A percentile compares a stretch with the other conserved stretches of the same genome.
These are phyloP conservation scores for Naganishia friedmannii DNA, from an alignment of 768 basidiomycete species.

Conservation along the genomic window DNA sequence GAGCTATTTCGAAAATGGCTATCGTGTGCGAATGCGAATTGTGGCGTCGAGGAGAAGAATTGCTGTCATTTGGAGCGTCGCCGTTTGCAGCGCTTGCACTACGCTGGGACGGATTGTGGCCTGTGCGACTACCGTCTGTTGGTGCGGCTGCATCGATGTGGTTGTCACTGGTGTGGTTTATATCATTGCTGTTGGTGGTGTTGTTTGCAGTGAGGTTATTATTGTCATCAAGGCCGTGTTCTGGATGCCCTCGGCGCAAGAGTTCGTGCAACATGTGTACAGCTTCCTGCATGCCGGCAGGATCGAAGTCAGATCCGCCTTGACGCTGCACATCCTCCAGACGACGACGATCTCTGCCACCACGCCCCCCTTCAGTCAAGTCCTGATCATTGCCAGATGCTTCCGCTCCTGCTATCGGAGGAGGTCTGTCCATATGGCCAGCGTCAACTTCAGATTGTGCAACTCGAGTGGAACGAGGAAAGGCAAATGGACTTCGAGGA, in stretches of 20 bases:
- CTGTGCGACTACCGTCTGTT: not conserved
- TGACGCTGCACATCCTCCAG: not conserved
- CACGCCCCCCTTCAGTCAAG: not conserved
- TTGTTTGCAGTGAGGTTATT: too few relatives aligned
- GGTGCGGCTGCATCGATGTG: not conserved
- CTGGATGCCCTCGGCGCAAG: not conserved
- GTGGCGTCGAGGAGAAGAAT: not conserved
- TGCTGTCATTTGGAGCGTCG: not conserved
- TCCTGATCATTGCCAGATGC: too few relatives aligned
- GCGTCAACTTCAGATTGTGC: not conserved
- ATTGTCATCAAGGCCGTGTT: not conserved
- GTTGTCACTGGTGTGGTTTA: not conserved
- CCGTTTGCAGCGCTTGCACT: not conserved
- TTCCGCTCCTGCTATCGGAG: not conserved
- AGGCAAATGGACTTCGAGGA: conserved; percentile 16
- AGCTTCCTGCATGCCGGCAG: conserved; percentile 6
- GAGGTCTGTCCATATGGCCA: conserved; percentile 12
- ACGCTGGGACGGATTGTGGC: not conserved
- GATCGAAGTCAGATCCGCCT: not conserved
- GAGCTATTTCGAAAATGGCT: conserved; percentile 20
- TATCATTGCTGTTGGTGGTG: not conserved
- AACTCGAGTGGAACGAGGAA: conserved; percentile 1
- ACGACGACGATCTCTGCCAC: not conserved
- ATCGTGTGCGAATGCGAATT: conserved; percentile 4
- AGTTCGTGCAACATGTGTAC: conserved; percentile 6